Evolutionary conservation across 345 rosid genomes (phyloP).

Genomic region (Gossypioides kirkii): DNA sequence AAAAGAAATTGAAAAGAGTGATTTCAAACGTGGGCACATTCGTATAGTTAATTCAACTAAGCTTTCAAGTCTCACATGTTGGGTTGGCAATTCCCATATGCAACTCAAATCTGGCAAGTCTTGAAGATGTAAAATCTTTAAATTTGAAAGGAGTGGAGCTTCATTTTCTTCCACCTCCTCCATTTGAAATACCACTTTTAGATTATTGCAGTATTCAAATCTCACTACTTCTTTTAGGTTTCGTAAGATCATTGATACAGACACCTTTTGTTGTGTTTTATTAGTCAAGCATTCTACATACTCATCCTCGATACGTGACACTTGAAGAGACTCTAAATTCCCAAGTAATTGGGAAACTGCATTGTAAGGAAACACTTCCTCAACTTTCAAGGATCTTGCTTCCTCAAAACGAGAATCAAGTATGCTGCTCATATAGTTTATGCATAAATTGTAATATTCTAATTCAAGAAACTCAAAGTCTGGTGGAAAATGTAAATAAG

Average conservation of each 20-base stretch:
- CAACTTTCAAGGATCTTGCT: background rate
- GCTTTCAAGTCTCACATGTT: background rate
- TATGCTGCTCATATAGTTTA: fast-evolving
- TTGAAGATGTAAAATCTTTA: background rate
- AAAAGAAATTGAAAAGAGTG: background rate
- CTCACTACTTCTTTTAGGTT: background rate
- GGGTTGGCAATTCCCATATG: background rate
- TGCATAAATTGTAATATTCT: background rate
- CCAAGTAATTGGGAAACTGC: background rate
- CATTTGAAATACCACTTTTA: background rate
- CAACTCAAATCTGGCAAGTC: background rate
- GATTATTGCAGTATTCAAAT: background rate
- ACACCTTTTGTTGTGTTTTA: background rate
- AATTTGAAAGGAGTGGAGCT: background rate
- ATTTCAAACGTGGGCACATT: background rate
- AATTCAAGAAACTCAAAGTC: background rate
- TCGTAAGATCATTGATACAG: background rate
- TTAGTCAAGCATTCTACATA: background rate
- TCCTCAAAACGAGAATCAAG: background rate
- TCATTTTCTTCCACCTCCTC: background rate
- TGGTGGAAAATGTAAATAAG: background rate
- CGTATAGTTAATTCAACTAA: background rate
- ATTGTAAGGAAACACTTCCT: background rate
- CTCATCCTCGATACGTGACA: background rate
- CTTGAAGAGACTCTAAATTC: background rate